Evolutionary conservation across 208 protist genomes (phyloP), one percentile per base, ranked within the genome.

Genomic region (Vickermania spadyakhi): DNA sequence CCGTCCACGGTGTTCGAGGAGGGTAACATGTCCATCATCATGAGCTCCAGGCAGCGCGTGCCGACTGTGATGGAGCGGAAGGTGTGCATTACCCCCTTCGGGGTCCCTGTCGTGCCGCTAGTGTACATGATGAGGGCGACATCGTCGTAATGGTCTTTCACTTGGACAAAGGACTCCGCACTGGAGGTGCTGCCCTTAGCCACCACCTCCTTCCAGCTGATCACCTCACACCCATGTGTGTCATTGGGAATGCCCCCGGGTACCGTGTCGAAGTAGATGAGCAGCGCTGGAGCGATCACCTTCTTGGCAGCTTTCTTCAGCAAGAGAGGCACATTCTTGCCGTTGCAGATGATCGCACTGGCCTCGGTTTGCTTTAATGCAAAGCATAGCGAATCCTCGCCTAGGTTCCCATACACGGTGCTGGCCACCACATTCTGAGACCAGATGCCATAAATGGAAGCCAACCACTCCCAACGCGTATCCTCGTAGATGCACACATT

Each of bases 391-490:
- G 81, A 75, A 3, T 74, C 76, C 59, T 90, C 79, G 28, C 86
- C 88, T n/a, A 93, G 81, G 68, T 88, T 95, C 18, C 85, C 72
- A 72, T 95, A 93, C n/a, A 88, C 82, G 27, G 87, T 94, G 28
- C 70, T 60, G 30, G 68, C 79, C 31, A 89, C 73, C 52, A 87
- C 60, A 55, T 64, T 45, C 60, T 78, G 76, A 13, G 70, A 69
- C 81, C 83, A 91, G 31, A 89, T 78, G 31, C 70, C 86, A 63
- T 93, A 93, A 30, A 80, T 74, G 25, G 69, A 76, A 3, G 72
- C 66, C 50, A 91, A 68, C 84, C 83, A 93, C 73, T 91, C 80
- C 68, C 81, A 86, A 42, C 86, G 83, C 2, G 86, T 93, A 49
- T 91, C 86, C 28, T 86, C 67, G 70, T 91, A 93, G 56, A 93